Percentiles rank a stretch among this genome's conserved stretches.
Evolutionary conservation across 1,284 basidiomycete species (phyloP).

Genomic region (Meira nashicola): DNA sequence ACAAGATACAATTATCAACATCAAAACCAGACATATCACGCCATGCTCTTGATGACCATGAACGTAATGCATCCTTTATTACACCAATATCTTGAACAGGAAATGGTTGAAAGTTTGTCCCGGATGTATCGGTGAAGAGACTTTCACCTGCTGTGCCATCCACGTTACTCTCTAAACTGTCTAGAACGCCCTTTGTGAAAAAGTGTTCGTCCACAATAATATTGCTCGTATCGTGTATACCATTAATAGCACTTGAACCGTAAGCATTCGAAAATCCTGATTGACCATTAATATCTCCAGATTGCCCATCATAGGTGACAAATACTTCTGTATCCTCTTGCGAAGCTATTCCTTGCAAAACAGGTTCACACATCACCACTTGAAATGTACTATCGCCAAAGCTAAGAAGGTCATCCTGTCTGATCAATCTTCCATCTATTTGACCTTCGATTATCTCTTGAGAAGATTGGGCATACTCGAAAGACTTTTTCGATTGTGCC

Average conservation of each 20-base stretch:
- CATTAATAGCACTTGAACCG: not conserved
- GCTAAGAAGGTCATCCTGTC: conserved; percentile 24
- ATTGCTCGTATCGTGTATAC: conserved; percentile 19
- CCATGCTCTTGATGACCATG: not conserved
- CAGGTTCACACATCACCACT: conserved; percentile 40
- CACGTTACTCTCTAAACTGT: conserved; percentile 20
- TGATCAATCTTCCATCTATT: conserved; percentile 27
- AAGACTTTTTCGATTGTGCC: conserved; percentile 24
- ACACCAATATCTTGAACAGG: not conserved
- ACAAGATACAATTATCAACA: conserved; percentile 34
- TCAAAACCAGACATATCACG: conserved; percentile 31
- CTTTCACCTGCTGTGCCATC: not conserved
- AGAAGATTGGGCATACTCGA: conserved; percentile 16
- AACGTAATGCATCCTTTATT: not conserved
- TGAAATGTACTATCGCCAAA: conserved; percentile 16
- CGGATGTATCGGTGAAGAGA: not conserved
- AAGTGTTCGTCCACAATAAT: conserved; percentile 40
- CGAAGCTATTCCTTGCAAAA: conserved; percentile 37
- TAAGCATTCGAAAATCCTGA: not conserved
- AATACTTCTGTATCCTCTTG: conserved; percentile 24
- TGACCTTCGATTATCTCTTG: conserved; percentile 20
- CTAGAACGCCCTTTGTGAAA: conserved; percentile 30
- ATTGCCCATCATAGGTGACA: conserved; percentile 20
- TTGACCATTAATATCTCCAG: not conserved
- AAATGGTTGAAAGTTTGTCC: not conserved